Conservation (phyloP, 208 protist species). For the Trypanosoma grayi region DNA sequence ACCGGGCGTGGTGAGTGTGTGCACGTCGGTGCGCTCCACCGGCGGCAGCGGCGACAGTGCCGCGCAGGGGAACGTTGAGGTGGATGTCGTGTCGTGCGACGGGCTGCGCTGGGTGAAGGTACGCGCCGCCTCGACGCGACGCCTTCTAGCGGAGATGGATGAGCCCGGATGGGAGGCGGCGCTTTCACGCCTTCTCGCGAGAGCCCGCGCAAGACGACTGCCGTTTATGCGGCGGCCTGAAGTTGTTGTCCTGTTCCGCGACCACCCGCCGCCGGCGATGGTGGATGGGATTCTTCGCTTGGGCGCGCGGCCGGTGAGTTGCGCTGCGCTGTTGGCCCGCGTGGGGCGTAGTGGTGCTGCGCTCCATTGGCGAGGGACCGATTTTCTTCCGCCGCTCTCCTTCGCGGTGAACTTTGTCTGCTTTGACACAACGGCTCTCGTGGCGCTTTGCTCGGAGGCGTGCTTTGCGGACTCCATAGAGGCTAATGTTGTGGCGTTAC, state of each 20-base stretch:
- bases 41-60: not conserved
- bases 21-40: slow-evolving; percentile 10
- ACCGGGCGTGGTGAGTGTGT: slow-evolving; percentile 36
- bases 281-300: slow-evolving; percentile 2
- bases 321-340: not conserved
- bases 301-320: slow-evolving; percentile 5
- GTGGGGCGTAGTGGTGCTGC: not conserved
- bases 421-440: slow-evolving; percentile 73
- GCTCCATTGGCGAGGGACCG: not conserved
- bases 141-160: slow-evolving; percentile 23
- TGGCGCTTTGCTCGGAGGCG: slow-evolving; percentile 67
- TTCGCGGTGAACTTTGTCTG: slow-evolving; percentile 34
- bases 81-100: slow-evolving; percentile 53
- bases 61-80: slow-evolving; percentile 18
- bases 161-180: slow-evolving; percentile 19
- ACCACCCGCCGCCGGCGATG: not conserved
- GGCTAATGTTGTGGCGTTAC: slow-evolving; percentile 27
- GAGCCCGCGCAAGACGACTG: slow-evolving; percentile 18
- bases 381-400: slow-evolving; percentile 22
- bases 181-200: slow-evolving; percentile 20
- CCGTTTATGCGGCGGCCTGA: slow-evolving; percentile 27
- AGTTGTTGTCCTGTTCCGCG: not conserved
- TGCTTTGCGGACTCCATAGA: slow-evolving; percentile 31
- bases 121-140: slow-evolving; percentile 31
- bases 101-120: slow-evolving; percentile 71